phyloP scores from a whole-genome alignment of 225 moss, liverwort and hornwort genomes.

The Pleurozium schreberi region DNA sequence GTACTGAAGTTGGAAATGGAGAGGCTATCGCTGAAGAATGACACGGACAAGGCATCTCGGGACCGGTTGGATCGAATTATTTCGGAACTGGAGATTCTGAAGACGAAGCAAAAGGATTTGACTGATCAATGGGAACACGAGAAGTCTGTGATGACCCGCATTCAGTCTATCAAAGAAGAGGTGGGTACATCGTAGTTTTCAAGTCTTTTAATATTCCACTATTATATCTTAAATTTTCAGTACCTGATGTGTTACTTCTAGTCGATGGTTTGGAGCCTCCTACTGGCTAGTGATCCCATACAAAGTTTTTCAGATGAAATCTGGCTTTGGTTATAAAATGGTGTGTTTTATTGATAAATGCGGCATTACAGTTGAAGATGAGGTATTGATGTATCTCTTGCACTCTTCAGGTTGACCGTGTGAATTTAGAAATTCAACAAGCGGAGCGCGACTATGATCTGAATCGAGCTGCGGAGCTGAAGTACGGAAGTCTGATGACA shows the following conservation, averaged over 20 bases:
- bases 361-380: not conserved
- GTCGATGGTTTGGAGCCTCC: not conserved
- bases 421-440: constrained; percentile 94
- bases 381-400: not conserved
- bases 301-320: not conserved
- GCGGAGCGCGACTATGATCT: constrained; percentile 94
- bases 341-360: not conserved
- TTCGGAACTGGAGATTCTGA: constrained; percentile 52
- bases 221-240: not conserved
- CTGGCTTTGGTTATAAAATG: not conserved
- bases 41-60: constrained; percentile 83
- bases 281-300: not conserved
- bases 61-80: constrained; percentile 76
- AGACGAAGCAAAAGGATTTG: constrained; percentile 67
- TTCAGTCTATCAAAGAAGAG: constrained; percentile 98
- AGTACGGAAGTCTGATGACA: constrained; percentile 88
- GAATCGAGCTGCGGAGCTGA: constrained; percentile 87
- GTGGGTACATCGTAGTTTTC: constrained; percentile 4
- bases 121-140: constrained; percentile 99
- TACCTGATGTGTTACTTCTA: not conserved
- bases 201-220: not conserved
- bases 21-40: constrained; percentile 77
- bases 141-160: constrained; percentile 94
- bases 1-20: constrained; percentile 97
- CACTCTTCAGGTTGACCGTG: constrained; percentile 61